Evolutionary conservation across 352 stramenopile genomes (phyloP).

Genomic region (Phytophthora sp.): DNA sequence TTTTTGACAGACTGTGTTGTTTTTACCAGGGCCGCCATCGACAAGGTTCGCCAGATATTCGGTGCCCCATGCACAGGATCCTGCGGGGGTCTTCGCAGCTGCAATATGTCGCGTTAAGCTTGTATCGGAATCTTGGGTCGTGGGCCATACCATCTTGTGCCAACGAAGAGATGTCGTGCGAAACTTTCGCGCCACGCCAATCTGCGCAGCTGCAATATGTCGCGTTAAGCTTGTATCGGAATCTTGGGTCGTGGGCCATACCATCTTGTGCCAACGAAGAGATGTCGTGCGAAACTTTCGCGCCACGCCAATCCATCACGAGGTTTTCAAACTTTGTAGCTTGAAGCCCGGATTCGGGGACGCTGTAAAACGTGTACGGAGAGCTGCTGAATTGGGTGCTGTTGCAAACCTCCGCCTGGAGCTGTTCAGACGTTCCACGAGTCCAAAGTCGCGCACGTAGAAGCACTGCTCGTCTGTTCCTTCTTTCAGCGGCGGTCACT

Average conservation of each 20-base stretch:
- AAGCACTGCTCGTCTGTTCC: constrained; percentile 2
- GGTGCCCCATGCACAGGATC: neutral
- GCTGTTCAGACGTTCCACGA: constrained; percentile 13
- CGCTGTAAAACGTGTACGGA: constrained; percentile 7
- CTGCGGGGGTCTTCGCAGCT: constrained; percentile 1
- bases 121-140: constrained; percentile 18
- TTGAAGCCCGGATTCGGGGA: constrained; percentile 2
- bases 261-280: constrained; percentile 1
- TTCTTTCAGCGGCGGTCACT: neutral
- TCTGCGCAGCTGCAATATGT: constrained; percentile 4
- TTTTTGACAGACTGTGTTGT: neutral
- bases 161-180: neutral
- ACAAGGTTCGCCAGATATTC: constrained; percentile 6
- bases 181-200: neutral
- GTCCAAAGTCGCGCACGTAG: constrained; percentile 10
- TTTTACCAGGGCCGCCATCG: neutral
- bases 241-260: constrained; percentile 6
- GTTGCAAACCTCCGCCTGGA: no score
- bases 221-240: constrained; percentile 7
- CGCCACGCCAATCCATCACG: constrained; percentile 2
- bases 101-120: neutral
- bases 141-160: constrained; percentile 6
- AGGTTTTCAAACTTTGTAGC: constrained; percentile 16
- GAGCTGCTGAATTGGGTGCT: neutral
- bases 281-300: neutral